A percentile compares a stretch with the other conserved stretches of the same genome.
phyloP scores from a whole-genome alignment of 306 rosid genomes.

The Senna siamea region DNA sequence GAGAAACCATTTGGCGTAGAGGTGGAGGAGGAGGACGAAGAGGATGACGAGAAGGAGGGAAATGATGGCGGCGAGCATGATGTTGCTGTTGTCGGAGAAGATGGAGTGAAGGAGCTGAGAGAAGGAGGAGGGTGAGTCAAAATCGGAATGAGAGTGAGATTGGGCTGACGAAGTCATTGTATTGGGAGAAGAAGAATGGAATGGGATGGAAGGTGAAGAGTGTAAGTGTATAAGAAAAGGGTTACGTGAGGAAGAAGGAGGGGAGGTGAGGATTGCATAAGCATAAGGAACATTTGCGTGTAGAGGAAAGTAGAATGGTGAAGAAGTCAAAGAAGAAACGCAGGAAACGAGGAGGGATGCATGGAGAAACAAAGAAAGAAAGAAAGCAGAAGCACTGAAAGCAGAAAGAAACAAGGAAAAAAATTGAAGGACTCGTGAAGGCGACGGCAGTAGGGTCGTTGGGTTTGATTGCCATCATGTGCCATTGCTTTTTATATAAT shows the following conservation, averaged over 20 bases:
- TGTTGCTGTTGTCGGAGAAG: constrained; percentile 76
- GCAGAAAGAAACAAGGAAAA: constrained; percentile 33
- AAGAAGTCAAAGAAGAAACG: constrained; percentile 67
- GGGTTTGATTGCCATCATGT: constrained; percentile 60
- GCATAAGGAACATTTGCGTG: constrained; percentile 60
- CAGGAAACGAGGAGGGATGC: constrained; percentile 55
- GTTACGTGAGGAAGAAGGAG: background rate
- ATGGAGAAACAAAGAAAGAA: constrained; percentile 29
- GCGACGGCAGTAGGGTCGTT: constrained; percentile 73
- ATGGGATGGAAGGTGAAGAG: background rate
- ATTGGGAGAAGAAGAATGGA: constrained; percentile 29
- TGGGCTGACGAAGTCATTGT: constrained; percentile 7
- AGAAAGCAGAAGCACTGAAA: constrained; percentile 30
- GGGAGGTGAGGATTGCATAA: background rate
- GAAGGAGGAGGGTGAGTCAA: too few relatives aligned
- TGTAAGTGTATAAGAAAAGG: background rate
- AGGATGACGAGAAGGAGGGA: constrained; percentile 80
- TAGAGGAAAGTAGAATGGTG: constrained; percentile 9
- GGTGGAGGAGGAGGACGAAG: constrained; percentile 89
- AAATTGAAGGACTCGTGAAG: constrained; percentile 89
- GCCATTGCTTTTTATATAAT: background rate
- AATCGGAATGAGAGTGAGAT: constrained; percentile 36
- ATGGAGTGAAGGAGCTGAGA: constrained; percentile 52
- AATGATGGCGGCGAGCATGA: constrained; percentile 83
- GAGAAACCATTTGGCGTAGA: constrained; percentile 86